phyloP scores from a whole-genome alignment of 2,329 filamentous ascomycete genomes.

The Claviceps africana region DNA sequence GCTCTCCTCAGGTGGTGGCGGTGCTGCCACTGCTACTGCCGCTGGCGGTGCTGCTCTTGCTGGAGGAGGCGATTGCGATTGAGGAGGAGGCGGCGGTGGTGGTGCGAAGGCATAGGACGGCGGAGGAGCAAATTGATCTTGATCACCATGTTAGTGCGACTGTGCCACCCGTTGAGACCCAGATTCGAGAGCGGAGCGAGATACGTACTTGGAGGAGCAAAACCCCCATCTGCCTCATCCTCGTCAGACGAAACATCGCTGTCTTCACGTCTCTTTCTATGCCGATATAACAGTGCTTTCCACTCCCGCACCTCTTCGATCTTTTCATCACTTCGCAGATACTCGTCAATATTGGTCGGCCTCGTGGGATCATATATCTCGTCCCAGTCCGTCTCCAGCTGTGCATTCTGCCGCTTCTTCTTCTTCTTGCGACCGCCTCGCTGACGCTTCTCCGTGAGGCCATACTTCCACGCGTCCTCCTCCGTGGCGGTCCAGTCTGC shows the following conservation, averaged over 20 bases:
- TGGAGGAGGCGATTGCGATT: slow-evolving; percentile 19
- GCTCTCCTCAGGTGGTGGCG: slow-evolving; percentile 43
- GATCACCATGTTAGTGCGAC: neutral
- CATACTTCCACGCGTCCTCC: slow-evolving; percentile 71
- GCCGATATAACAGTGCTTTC: slow-evolving; percentile 68
- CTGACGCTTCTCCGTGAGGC: slow-evolving; percentile 48
- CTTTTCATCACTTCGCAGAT: slow-evolving; percentile 71
- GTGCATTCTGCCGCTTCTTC: slow-evolving; percentile 47
- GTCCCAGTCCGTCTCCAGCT: slow-evolving; percentile 65
- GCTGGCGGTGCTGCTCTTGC: slow-evolving; percentile 23
- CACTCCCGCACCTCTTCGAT: slow-evolving; percentile 69
- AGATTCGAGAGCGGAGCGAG: neutral
- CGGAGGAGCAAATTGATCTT: slow-evolving; percentile 48
- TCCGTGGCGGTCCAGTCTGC: slow-evolving; percentile 68
- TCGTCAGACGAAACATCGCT: slow-evolving; percentile 28
- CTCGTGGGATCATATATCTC: slow-evolving; percentile 76
- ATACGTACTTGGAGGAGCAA: slow-evolving; percentile 20
- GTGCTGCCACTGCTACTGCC: slow-evolving; percentile 20
- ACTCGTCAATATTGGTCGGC: slow-evolving; percentile 75
- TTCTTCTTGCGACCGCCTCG: slow-evolving; percentile 69
- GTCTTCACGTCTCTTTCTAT: slow-evolving; percentile 35
- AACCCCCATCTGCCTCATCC: slow-evolving; percentile 19
- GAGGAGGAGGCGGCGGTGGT: slow-evolving; percentile 34
- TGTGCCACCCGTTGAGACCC: neutral
- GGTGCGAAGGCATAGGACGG: slow-evolving; percentile 38